Evolutionary conservation across 495 filamentous ascomycete genomes (phyloP), one percentile per base, ranked within the genome.

Genomic region (Neurospora sp.): DNA sequence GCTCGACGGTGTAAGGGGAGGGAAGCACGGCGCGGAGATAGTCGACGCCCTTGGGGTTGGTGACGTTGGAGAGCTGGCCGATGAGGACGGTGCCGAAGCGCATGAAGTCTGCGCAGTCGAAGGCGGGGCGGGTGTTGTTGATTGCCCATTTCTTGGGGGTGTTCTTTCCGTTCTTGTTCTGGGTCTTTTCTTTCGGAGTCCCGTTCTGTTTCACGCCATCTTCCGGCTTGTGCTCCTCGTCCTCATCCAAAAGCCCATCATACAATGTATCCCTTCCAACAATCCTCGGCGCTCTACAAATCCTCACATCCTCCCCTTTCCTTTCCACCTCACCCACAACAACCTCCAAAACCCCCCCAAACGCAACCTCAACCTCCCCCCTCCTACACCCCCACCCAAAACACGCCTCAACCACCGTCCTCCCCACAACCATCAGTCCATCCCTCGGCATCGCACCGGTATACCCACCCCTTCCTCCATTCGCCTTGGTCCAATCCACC

Each of bases 401-500:
- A 16, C 39, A 46, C 16, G 70, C 70, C 70, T 72, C 70, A 1
- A 72, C 44, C 27, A 72, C n/a, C 12, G 42, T 72, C 16, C 16
- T 72, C 38, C 70, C 70, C 42, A 72, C 42, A 14, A 62, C 42
- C 70, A 72, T 72, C 39, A 72, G 31, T 5, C 70, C 39, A 46
- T 72, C 70, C n/a, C 70, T 27, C 42, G 70, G 70, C 70, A 72
- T 72, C 1, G 70, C 70, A 4, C 70, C 70, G 1, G 70, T 72
- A 16, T 72, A 72, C 18, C 70, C 70, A 0, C 70, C 42, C 14
- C 10, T 62, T 0, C 54, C 54, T 4, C 2, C 27, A 66, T 66
- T 66, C 2, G 27, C 41, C 31, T 59, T 12, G 7, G 0, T 1
- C 70, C 70, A 72, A 23, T 66, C 18, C 1, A 72, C 70, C 16